Percentiles rank a stretch among this genome's conserved stretches.
phyloP scores from a whole-genome alignment of 2,329 filamentous ascomycete genomes.

The Talaromyces sp. region DNA sequence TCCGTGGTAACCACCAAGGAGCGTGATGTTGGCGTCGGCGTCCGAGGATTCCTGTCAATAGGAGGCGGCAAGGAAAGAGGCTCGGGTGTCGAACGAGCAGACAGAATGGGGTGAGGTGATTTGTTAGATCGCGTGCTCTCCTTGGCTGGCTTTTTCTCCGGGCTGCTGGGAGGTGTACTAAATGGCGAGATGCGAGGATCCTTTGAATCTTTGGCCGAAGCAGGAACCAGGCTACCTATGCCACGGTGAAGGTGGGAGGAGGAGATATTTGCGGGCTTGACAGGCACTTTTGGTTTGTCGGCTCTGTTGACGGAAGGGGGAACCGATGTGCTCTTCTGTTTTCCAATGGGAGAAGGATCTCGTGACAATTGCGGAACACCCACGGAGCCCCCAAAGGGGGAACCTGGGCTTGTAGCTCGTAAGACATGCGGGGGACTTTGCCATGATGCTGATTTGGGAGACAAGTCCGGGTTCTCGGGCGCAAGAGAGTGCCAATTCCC shows the following conservation, averaged over 20 bases:
- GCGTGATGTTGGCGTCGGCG: constrained; percentile 12
- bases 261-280: constrained; percentile 38
- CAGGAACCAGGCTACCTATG: constrained; percentile 22
- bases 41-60: constrained; percentile 23
- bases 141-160: constrained; percentile 49
- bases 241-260: constrained; percentile 23
- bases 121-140: constrained; percentile 11
- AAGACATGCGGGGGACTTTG: constrained; percentile 12
- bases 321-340: constrained; percentile 38
- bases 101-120: constrained; percentile 11
- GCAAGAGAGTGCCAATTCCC: constrained; percentile 58
- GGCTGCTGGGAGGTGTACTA: constrained; percentile 75
- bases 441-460: constrained; percentile 18
- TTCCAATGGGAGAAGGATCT: constrained; percentile 22
- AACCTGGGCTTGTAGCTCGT: constrained; percentile 27
- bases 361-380: constrained; percentile 5
- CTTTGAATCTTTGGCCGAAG: constrained; percentile 17
- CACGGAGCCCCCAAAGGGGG: constrained; percentile 13
- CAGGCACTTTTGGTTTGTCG: constrained; percentile 67
- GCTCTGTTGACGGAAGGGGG: constrained; percentile 77
- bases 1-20: constrained; percentile 23
- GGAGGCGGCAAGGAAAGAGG: constrained; percentile 23
- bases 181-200: constrained; percentile 68
- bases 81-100: constrained; percentile 23
- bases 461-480: constrained; percentile 22